phyloP scores from a whole-genome alignment of 257 asterid genomes.

The Lavandula angustifolia region DNA sequence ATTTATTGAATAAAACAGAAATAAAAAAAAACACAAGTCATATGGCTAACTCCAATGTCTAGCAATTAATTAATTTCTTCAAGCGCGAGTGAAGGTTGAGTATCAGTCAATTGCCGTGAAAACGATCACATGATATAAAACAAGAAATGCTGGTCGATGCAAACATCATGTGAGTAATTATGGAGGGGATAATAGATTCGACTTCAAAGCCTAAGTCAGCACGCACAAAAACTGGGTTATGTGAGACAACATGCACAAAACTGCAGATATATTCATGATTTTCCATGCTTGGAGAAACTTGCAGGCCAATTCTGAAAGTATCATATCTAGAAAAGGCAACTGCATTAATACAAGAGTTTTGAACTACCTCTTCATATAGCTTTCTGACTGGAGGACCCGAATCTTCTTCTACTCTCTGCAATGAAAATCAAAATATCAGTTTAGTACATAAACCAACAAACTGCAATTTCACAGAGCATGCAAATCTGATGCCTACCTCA shows the following conservation, averaged over 20 bases:
- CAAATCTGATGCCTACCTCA: slow-evolving; percentile 52
- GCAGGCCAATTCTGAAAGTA: neutral
- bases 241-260: neutral
- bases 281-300: neutral
- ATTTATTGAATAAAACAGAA: too few species aligned
- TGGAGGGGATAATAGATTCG: neutral
- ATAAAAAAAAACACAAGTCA: neutral
- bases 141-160: neutral
- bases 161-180: slow-evolving; percentile 3
- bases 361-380: slow-evolving; percentile 82
- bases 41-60: neutral
- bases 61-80: slow-evolving; percentile 1
- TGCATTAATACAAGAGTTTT: slow-evolving; percentile 11
- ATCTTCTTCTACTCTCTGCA: slow-evolving; percentile 79
- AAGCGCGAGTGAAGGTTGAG: neutral
- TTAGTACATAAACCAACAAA: slow-evolving; percentile 25
- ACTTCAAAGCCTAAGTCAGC: slow-evolving; percentile 9
- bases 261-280: neutral
- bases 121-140: slow-evolving; percentile 9
- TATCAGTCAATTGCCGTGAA: neutral
- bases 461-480: neutral
- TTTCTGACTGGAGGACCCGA: slow-evolving; percentile 80
- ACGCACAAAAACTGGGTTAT: neutral
- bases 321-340: slow-evolving; percentile 12
- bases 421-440: slow-evolving; percentile 26